phyloP scores from a whole-genome alignment of 2,329 filamentous ascomycete species.

The Chaetomium strumarium region DNA sequence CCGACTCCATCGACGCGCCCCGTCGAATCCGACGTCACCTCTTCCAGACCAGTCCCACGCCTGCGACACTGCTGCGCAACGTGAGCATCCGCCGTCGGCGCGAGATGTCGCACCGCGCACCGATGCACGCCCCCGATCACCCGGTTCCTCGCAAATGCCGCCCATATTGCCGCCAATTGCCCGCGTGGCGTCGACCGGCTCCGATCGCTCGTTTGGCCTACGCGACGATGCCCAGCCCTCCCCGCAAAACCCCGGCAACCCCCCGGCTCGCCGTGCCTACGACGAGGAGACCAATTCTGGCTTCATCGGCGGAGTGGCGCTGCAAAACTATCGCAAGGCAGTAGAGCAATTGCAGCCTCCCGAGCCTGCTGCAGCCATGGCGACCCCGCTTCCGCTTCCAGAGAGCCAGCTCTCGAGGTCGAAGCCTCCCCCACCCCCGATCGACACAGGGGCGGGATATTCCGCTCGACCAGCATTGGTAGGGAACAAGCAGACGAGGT shows the following conservation, averaged over 20 bases:
- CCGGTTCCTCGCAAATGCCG: constrained; percentile 36
- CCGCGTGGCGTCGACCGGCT: constrained; percentile 41
- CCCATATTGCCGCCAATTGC: constrained; percentile 47
- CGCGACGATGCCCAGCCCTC: constrained; percentile 19
- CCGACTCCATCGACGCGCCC: constrained; percentile 52
- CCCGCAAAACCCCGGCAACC: constrained; percentile 15
- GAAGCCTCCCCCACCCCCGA: constrained; percentile 33
- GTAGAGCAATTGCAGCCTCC: constrained; percentile 22
- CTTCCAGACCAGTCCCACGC: constrained; percentile 39
- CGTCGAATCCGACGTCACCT: constrained; percentile 51
- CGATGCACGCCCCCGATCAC: constrained; percentile 33
- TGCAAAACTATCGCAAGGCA: constrained; percentile 45
- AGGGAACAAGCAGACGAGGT: constrained; percentile 28
- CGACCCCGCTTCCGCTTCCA: constrained; percentile 19
- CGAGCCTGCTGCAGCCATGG: constrained; percentile 13
- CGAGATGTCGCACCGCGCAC: constrained; percentile 34
- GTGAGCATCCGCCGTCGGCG: constrained; percentile 37
- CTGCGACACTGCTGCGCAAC: constrained; percentile 36
- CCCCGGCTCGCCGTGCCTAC: constrained; percentile 30
- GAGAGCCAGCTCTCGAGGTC: constrained; percentile 27
- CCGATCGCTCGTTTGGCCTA: constrained; percentile 20
- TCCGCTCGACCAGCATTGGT: constrained; percentile 28
- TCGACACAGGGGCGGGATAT: constrained; percentile 31
- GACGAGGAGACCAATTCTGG: constrained; percentile 30
- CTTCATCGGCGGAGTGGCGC: constrained; percentile 51